These are phyloP conservation scores for Tetrahymena thermophila DNA, from an alignment of 73 alveolate species.

Conservation along the genomic window DNA sequence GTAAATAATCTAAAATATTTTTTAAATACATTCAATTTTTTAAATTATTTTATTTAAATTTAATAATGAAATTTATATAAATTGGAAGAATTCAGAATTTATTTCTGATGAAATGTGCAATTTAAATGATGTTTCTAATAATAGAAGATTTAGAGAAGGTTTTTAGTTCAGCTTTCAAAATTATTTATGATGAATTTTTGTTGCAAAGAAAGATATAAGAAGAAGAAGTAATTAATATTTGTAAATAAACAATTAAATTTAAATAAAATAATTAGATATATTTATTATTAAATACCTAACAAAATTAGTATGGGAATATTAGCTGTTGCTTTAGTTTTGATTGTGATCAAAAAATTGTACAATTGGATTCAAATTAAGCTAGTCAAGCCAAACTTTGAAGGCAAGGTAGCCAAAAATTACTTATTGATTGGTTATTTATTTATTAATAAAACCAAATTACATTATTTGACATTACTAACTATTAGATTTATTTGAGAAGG, in stretches of 20 bases:
- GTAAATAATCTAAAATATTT: neutral
- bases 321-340: neutral
- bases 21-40: too few species aligned
- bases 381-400: neutral
- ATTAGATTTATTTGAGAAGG: too few species aligned
- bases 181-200: neutral
- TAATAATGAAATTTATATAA: too few species aligned
- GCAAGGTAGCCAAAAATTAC: neutral
- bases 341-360: neutral
- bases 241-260: neutral
- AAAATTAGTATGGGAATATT: neutral
- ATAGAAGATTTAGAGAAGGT: neutral
- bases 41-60: too few species aligned
- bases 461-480: too few species aligned
- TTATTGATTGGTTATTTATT: too few species aligned
- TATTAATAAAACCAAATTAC: too few species aligned
- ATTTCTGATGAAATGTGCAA: neutral
- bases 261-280: neutral
- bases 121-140: neutral
- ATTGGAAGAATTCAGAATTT: neutral
- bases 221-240: neutral
- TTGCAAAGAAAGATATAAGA: neutral
- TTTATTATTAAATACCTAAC: too few species aligned
- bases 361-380: neutral
- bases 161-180: neutral